Conservation (phyloP, 768 basidiomycete genomes). For the Rubroboletus satanas region DNA sequence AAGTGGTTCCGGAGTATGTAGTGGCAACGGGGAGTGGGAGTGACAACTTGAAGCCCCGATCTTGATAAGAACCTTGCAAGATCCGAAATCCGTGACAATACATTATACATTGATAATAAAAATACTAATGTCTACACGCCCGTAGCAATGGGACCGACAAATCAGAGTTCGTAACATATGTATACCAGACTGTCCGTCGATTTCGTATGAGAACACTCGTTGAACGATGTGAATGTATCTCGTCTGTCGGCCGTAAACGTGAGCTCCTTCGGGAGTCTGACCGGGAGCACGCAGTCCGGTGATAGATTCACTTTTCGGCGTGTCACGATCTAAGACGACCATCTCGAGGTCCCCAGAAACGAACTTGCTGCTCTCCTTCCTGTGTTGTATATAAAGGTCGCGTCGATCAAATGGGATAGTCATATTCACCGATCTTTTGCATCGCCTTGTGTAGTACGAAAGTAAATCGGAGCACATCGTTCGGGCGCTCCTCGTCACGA, state of each 20-base stretch:
- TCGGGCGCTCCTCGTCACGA: no score
- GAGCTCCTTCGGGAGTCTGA: neutral
- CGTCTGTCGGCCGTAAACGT: neutral
- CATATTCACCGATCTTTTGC: no score
- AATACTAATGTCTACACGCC: no score
- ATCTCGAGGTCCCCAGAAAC: neutral
- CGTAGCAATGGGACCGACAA: neutral
- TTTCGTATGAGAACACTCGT: neutral
- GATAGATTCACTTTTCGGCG: neutral
- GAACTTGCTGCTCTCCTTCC: no score
- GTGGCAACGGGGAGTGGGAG: no score
- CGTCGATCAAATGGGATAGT: no score
- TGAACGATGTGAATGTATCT: neutral
- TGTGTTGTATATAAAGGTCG: no score
- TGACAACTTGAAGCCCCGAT: neutral
- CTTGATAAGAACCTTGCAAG: neutral
- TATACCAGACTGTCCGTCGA: no score
- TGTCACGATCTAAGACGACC: neutral
- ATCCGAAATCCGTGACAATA: neutral
- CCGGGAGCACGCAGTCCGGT: neutral
- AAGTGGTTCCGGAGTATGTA: neutral
- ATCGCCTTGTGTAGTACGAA: no score
- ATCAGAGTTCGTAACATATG: neutral
- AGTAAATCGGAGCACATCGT: no score
- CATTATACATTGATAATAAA: no score